These are phyloP conservation scores for Diaporthe capsici DNA, from an alignment of 2,329 filamentous ascomycete species.

Conservation along the genomic window DNA sequence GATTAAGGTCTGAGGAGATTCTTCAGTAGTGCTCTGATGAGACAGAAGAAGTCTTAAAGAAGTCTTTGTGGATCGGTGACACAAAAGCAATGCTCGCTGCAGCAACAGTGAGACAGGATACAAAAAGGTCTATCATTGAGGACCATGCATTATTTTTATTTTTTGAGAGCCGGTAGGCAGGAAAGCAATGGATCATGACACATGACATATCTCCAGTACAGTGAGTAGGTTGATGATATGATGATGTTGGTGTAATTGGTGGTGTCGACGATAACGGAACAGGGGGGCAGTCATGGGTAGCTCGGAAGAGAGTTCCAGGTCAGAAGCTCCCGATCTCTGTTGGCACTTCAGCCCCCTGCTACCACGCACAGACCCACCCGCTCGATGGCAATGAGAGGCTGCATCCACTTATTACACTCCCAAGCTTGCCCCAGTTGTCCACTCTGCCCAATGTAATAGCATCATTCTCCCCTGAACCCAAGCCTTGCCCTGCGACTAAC, in stretches of 20 bases:
- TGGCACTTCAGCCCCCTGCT: constrained; percentile 5
- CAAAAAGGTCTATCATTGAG: background rate
- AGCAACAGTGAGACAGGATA: background rate
- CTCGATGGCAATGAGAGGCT: constrained; percentile 5
- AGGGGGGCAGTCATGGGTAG: background rate
- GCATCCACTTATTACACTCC: constrained; percentile 31
- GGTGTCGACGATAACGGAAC: too few relatives aligned
- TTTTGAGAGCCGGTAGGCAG: background rate
- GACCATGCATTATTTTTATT: background rate
- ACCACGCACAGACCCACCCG: constrained; percentile 16
- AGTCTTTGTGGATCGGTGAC: background rate
- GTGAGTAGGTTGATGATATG: background rate
- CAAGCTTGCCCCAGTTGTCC: constrained; percentile 21
- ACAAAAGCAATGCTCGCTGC: background rate
- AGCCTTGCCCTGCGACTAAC: background rate
- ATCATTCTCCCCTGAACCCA: constrained; percentile 31
- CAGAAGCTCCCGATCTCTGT: background rate
- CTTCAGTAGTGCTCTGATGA: background rate
- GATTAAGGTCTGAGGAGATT: background rate
- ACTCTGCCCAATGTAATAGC: constrained; percentile 31
- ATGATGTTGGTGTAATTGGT: background rate
- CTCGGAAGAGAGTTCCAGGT: background rate
- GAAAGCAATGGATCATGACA: background rate
- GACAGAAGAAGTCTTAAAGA: background rate
- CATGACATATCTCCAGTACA: background rate